Base-by-base conservation (phyloP, 176 grass and related monocot genomes). In the Ampelocalamus luodianensis region DNA sequence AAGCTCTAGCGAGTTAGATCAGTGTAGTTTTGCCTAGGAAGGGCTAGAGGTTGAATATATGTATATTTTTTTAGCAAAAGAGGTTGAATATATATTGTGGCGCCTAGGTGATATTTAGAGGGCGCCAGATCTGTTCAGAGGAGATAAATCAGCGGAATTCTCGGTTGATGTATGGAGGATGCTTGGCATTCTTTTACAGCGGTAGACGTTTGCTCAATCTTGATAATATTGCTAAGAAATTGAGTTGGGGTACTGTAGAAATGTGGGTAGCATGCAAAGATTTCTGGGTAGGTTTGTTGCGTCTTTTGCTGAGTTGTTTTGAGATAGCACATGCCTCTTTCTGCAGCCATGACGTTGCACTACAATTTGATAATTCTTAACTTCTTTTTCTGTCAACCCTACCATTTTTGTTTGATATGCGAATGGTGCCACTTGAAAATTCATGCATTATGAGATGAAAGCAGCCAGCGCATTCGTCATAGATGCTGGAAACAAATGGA, bases 41-140 rank as follows among this genome's bases (percentile, higher is more conserved):
- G 3, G 59, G 67, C 50, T 61, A 74, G 23, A 62, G 4, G n/a
- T 42, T 60, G 56, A 6, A 60, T 43, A 15, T 0, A 29, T 72
- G n/a, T n/a, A n/a, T n/a, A n/a, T n/a, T n/a, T n/a, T n/a, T n/a
- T n/a, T n/a, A n/a, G n/a, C n/a, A n/a, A n/a, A n/a, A 74, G 23
- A 62, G 4, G n/a, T 42, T 60, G 56, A 6, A 60, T 43, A 15
- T 0, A 29, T 72, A 22, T 12, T 40, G 56, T 61, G 67, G 16
- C 27, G 8, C 27, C 5, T 59, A 67, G 68, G 67, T 87, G 73
- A 67, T 46, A 56, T 34, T 61, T 45, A 62, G 58, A 73, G n/a
- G 74, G 58, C 18, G 27, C 8, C 42, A 34, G 75, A 79, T 81
- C 61, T 81, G 50, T 69, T 89, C 29, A 39, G 32, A 66, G 63